These are phyloP conservation scores for Coemansia sp. DNA, from an alignment of 192 early-diverging fungal species.

Conservation along the genomic window DNA sequence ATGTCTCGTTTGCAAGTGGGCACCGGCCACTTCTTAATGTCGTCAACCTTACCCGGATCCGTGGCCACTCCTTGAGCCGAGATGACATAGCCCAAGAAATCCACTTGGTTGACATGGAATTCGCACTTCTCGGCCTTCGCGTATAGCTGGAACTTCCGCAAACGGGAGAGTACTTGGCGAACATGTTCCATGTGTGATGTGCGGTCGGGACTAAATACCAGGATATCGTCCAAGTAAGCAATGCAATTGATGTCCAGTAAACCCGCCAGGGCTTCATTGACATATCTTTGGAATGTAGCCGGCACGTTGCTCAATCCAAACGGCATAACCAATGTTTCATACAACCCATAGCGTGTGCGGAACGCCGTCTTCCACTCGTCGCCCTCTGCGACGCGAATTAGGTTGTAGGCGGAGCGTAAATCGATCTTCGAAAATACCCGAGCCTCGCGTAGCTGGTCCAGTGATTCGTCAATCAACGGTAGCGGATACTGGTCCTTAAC, in stretches of 20 bases:
- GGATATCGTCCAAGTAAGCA: conserved; percentile 1
- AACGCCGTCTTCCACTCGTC: conserved; percentile 51
- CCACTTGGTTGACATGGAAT: not conserved
- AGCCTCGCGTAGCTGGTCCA: conserved; percentile 20
- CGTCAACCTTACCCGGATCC: not conserved
- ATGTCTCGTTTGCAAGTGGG: not conserved
- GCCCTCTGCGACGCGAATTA: conserved; percentile 19
- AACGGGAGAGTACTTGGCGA: not conserved
- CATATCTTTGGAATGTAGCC: conserved; percentile 50
- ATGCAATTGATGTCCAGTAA: conserved; percentile 15
- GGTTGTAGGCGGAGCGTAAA: conserved; percentile 36
- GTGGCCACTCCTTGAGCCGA: not conserved
- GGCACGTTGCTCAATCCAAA: conserved; percentile 60
- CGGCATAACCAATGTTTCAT: conserved; percentile 53
- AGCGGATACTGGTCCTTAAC: conserved; percentile 34
- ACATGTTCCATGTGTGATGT: not conserved
- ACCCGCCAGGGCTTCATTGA: conserved; percentile 42
- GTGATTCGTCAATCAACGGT: conserved; percentile 46
- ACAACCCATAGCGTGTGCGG: conserved; percentile 28
- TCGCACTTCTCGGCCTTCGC: conserved; percentile 3
- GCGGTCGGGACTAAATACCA: not conserved
- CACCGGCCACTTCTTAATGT: not conserved
- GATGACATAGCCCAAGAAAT: conserved; percentile 4
- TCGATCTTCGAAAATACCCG: conserved; percentile 38
- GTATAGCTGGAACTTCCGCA: not conserved